Evolutionary conservation across 306 rosid genomes (phyloP), one percentile per base, ranked within the genome.

Genomic region (Abrus precatorius): DNA sequence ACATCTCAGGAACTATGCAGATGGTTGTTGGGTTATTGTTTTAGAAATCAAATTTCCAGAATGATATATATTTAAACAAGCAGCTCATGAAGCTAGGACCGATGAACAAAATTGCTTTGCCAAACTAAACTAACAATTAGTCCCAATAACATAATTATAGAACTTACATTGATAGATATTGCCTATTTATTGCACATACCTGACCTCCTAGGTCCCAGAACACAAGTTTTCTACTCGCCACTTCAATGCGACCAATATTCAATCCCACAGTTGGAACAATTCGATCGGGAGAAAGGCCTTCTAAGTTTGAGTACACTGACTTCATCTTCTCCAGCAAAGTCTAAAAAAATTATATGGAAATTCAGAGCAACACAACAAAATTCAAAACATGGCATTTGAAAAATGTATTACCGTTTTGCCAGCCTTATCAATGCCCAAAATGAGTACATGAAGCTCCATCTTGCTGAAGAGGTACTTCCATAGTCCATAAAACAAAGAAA

Each of bases 131-230:
- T 5, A 77, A 49, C 27, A 61, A 30, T 68, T 61, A 65, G 69
- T 74, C 41, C 12, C 5, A 38, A 12, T n/a, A 61, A 33, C 59
- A 78, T 48, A 69, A 53, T 67, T 66, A 77, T 30, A 75, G 48
- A 68, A 72, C 65, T 49, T 33, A 60, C 11, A 55, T 6, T 56
- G 11, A 77, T 9, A 40, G 32, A 5, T 7, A 20, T 52, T 43
- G 75, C 49, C 55, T 44, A 48, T 72, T 64, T 66, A 59, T 69
- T 59, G 62, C 64, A 47, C 87, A 81, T 92, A 92, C 99, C 99
- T 96, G 99, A 78, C 99, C 99, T 79, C 99, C 99, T 11, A 96
- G 87, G 88, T 96, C 99, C 99, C 99, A 96, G 78, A 93, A 93
- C 62, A 96, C 91, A 72, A 96, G 98, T 76, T 96, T 96, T 47